Percentiles rank a stretch among this genome's conserved stretches.
Evolutionary conservation across 2,329 filamentous ascomycete genomes (phyloP).

Genomic region (Uncinocarpus reesii): DNA sequence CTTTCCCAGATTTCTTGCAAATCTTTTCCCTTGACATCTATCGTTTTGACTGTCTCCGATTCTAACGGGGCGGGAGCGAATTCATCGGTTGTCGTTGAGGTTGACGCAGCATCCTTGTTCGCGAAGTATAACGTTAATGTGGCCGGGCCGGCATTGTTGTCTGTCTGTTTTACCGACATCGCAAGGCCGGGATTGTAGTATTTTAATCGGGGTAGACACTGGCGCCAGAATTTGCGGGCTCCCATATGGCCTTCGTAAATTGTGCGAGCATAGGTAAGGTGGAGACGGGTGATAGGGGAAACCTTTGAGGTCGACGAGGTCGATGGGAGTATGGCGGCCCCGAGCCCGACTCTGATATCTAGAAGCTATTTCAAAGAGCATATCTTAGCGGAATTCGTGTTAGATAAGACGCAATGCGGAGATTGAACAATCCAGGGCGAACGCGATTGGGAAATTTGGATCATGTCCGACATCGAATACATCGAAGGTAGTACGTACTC

Average conservation of each 20-base stretch:
- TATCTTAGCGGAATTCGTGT: neutral
- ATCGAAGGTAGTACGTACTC: neutral
- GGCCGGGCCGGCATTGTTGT: slow-evolving; percentile 39
- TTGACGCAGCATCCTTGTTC: slow-evolving; percentile 21
- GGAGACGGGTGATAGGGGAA: slow-evolving; percentile 34
- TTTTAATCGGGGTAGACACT: slow-evolving; percentile 75
- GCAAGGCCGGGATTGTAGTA: slow-evolving; percentile 81
- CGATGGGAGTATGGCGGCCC: slow-evolving; percentile 65
- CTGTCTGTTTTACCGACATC: slow-evolving; percentile 67
- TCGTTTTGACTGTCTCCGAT: slow-evolving; percentile 26
- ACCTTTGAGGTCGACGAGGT: slow-evolving; percentile 25
- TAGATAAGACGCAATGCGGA: neutral
- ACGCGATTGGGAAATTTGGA: neutral
- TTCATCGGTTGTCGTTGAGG: slow-evolving; percentile 19
- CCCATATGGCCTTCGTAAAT: slow-evolving; percentile 33
- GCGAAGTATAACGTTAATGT: slow-evolving; percentile 37
- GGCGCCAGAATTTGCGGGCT: slow-evolving; percentile 75
- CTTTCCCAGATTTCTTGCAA: slow-evolving; percentile 36
- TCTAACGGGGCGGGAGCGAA: slow-evolving; percentile 27
- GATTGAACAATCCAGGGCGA: too few species aligned
- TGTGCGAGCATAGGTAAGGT: slow-evolving; percentile 37
- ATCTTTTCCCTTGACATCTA: slow-evolving; percentile 33
- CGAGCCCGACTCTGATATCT: slow-evolving; percentile 63
- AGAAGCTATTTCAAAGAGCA: slow-evolving; percentile 9
- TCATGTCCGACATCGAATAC: slow-evolving; percentile 1